These are phyloP conservation scores for Penicillium coffeae DNA, from an alignment of 495 filamentous ascomycete species.

Conservation along the genomic window DNA sequence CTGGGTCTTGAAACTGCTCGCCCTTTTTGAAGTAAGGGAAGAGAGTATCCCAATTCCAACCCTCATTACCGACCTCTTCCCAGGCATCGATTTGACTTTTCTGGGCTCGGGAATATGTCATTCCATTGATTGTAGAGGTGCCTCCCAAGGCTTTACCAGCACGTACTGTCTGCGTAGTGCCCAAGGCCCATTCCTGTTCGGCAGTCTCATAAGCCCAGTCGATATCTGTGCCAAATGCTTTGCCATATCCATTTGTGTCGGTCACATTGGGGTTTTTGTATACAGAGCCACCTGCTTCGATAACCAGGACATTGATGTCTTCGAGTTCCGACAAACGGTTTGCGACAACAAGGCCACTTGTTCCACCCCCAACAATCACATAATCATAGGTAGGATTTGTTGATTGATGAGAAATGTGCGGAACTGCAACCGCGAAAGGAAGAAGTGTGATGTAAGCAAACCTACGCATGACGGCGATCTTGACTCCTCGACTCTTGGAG, in stretches of 20 bases:
- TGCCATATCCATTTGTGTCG: conserved; percentile 32
- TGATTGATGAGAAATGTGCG: neutral
- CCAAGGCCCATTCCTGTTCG: conserved; percentile 35
- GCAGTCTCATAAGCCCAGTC: conserved; percentile 51
- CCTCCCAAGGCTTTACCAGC: conserved; percentile 51
- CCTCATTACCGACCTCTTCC: conserved; percentile 25
- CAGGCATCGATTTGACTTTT: conserved; percentile 24
- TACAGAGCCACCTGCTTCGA: conserved; percentile 51
- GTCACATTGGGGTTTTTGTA: conserved; percentile 51
- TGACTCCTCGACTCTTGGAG: neutral
- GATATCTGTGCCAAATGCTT: conserved; percentile 37
- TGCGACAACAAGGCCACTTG: conserved; percentile 49
- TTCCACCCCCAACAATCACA: conserved; percentile 50
- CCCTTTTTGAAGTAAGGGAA: conserved; percentile 28
- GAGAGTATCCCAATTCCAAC: conserved; percentile 32
- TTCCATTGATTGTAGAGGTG: conserved; percentile 51
- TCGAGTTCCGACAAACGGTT: conserved; percentile 47
- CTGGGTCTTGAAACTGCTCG: conserved; percentile 17
- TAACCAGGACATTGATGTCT: conserved; percentile 42
- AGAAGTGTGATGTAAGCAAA: neutral
- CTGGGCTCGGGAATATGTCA: conserved; percentile 22
- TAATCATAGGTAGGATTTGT: conserved; percentile 26
- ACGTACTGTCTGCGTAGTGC: conserved; percentile 35
- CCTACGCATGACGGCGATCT: neutral
- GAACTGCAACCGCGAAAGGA: neutral